Conservation (phyloP, 1,139 yeast genomes). For the Taphrina communis region DNA sequence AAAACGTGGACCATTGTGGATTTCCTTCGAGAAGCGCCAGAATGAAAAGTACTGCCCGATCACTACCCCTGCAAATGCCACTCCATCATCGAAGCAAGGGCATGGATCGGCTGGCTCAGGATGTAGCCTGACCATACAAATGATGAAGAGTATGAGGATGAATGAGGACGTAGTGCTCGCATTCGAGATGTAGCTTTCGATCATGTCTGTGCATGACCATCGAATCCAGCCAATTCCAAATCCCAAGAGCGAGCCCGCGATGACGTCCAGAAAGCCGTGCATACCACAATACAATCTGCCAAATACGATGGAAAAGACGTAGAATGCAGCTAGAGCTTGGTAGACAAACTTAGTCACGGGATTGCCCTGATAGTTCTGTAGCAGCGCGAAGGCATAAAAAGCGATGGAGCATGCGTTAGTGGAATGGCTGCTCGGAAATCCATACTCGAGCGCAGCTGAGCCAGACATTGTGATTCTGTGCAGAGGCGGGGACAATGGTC, state of each 20-base stretch:
- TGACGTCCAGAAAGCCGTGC: constrained; percentile 82
- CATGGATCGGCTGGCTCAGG: constrained; percentile 91
- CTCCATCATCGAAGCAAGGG: constrained; percentile 95
- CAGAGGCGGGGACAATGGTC: constrained; percentile 91
- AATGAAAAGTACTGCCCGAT: constrained; percentile 59
- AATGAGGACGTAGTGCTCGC: constrained; percentile 50
- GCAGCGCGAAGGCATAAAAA: constrained; percentile 48
- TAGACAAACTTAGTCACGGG: constrained; percentile 38
- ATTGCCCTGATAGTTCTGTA: constrained; percentile 38
- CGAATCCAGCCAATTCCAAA: constrained; percentile 50
- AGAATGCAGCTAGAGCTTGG: constrained; percentile 52
- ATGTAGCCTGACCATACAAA: constrained; percentile 66
- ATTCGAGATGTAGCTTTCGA: constrained; percentile 43
- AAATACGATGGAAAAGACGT: constrained; percentile 69
- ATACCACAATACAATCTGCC: constrained; percentile 95
- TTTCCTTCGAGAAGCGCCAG: constrained; percentile 34
- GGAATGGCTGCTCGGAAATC: constrained; percentile 91
- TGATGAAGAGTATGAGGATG: constrained; percentile 54
- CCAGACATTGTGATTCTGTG: constrained; percentile 87
- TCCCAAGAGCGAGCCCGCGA: constrained; percentile 72
- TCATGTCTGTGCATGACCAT: constrained; percentile 41
- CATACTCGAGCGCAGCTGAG: constrained; percentile 89
- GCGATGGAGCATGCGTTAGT: constrained; percentile 77
- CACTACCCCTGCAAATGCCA: constrained; percentile 89
- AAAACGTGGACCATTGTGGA: constrained; percentile 7